A percentile compares a stretch with the other conserved stretches of the same genome.
Conservation (phyloP, 768 basidiomycete genomes). For the Sporobolomyces pararoseus region DNA sequence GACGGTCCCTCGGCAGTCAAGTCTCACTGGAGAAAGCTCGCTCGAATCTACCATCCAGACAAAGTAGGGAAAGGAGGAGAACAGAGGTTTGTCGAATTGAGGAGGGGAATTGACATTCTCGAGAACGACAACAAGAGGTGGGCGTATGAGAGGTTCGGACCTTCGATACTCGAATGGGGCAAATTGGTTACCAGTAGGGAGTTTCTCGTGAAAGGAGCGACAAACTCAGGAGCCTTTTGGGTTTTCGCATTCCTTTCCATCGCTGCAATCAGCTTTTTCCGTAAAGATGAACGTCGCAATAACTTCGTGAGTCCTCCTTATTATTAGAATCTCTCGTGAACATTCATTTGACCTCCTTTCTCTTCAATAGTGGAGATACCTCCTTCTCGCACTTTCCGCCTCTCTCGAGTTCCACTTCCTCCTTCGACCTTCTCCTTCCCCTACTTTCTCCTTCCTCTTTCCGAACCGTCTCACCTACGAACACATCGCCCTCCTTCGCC, state of each 20-base stretch:
- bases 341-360: constrained; percentile 15
- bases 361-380: constrained; percentile 67
- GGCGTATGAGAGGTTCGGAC: constrained; percentile 86
- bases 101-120: constrained; percentile 72
- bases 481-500: constrained; percentile 71
- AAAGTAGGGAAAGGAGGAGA: constrained; percentile 58
- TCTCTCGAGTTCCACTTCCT: constrained; percentile 36
- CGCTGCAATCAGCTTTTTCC: constrained; percentile 62
- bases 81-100: constrained; percentile 63
- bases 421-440: constrained; percentile 21
- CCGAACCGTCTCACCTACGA: constrained; percentile 69
- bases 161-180: constrained; percentile 65
- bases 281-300: constrained; percentile 61
- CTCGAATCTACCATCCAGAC: constrained; percentile 72
- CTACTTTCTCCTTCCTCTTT: constrained; percentile 52
- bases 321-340: neutral
- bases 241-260: constrained; percentile 60
- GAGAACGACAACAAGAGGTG: constrained; percentile 73
- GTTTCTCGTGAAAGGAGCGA: constrained; percentile 64
- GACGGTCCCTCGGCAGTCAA: constrained; percentile 55
- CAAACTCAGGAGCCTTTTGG: constrained; percentile 64
- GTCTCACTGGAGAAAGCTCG: constrained; percentile 69
- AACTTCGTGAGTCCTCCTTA: constrained; percentile 56
- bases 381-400: constrained; percentile 54
- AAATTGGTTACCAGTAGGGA: constrained; percentile 67